These are phyloP conservation scores for Scedosporium dehoogii DNA, from an alignment of 2,329 filamentous ascomycete species.

Conservation along the genomic window DNA sequence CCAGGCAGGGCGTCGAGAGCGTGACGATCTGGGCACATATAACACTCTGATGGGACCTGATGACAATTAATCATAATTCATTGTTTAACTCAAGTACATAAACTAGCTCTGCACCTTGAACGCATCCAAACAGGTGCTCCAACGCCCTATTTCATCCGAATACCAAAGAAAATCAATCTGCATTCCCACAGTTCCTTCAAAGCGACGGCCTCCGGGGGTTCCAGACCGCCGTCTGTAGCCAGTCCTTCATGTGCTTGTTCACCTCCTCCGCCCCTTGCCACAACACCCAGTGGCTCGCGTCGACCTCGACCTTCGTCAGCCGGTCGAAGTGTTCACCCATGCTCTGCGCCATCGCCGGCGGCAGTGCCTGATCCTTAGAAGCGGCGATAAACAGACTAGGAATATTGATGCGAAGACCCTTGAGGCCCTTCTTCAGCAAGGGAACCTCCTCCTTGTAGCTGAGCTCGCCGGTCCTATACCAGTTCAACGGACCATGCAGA, in stretches of 20 bases:
- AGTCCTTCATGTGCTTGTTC: slow-evolving; percentile 58
- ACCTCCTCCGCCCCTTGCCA: slow-evolving; percentile 61
- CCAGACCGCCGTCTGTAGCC: slow-evolving; percentile 39
- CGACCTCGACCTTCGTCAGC: slow-evolving; percentile 55
- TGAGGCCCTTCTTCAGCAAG: slow-evolving; percentile 45
- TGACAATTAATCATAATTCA: neutral
- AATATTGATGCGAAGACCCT: slow-evolving; percentile 34
- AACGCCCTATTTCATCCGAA: neutral
- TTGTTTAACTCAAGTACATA: neutral
- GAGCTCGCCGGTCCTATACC: slow-evolving; percentile 67
- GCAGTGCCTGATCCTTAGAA: slow-evolving; percentile 60
- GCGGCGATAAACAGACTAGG: slow-evolving; percentile 71
- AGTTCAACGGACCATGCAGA: slow-evolving; percentile 72
- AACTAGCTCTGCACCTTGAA: neutral
- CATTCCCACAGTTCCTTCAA: slow-evolving; percentile 13
- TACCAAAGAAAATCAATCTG: neutral
- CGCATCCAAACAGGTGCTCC: neutral
- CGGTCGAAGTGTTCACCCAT: slow-evolving; percentile 62
- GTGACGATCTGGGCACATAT: too few species aligned
- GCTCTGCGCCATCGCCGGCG: slow-evolving; percentile 55
- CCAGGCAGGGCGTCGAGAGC: too few species aligned
- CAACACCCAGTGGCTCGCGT: slow-evolving; percentile 73
- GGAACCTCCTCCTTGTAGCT: slow-evolving; percentile 69
- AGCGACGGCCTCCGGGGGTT: slow-evolving; percentile 23
- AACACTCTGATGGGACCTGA: too few species aligned